Conservation (phyloP, 1,284 basidiomycete species). For the Phaffia rhodozyma region DNA sequence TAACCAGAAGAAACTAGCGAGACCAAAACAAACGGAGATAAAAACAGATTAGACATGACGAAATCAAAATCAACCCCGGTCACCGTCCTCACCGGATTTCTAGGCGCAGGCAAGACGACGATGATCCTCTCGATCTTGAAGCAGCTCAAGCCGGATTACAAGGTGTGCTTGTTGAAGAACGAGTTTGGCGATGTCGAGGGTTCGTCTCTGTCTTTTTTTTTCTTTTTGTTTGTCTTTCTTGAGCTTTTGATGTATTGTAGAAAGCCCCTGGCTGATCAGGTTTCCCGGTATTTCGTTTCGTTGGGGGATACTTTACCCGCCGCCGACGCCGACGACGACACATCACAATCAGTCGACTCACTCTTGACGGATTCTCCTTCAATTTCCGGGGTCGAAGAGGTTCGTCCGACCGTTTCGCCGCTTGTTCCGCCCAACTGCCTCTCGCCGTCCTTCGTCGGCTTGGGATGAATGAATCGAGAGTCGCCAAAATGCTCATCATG, state of each 20-base stretch:
- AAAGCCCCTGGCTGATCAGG: no score
- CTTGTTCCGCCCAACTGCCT: slow-evolving; percentile 60
- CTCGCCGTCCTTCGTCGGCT: slow-evolving; percentile 48
- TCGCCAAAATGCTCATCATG: no score
- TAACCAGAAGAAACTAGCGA: no score
- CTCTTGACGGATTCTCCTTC: slow-evolving; percentile 5
- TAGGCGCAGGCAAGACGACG: slow-evolving; percentile 29
- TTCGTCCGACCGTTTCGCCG: background rate
- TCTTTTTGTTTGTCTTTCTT: background rate
- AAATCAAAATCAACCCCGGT: slow-evolving; percentile 10
- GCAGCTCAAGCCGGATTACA: slow-evolving; percentile 27
- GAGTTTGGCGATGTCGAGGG: slow-evolving; percentile 75
- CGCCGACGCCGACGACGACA: background rate
- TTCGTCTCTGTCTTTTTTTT: slow-evolving; percentile 23
- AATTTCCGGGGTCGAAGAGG: background rate
- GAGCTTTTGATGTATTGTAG: no score
- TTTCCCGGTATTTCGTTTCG: background rate
- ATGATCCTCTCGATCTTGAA: slow-evolving; percentile 63
- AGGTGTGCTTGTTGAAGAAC: slow-evolving; percentile 75
- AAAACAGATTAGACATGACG: background rate
- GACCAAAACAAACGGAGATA: no score
- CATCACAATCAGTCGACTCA: slow-evolving; percentile 1
- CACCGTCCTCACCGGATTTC: slow-evolving; percentile 22
- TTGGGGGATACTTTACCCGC: background rate
- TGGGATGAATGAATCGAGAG: no score